Percentiles rank a stretch among this genome's conserved stretches.
Conservation (phyloP, 176 grass and related monocot species). For the Triticum timopheevii region DNA sequence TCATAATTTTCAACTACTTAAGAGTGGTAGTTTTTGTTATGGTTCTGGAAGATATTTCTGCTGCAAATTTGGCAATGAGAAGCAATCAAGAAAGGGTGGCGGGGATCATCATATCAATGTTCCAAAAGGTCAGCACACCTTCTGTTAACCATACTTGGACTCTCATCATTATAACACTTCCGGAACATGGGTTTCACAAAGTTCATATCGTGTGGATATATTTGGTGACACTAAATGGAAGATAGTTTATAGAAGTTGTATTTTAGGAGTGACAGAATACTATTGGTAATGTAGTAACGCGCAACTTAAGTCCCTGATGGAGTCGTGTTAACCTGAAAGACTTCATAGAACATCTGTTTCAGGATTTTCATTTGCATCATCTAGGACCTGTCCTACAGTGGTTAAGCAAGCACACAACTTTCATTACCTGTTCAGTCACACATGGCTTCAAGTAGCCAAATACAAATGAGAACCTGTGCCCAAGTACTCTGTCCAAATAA, state of each 20-base stretch:
- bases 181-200: background rate
- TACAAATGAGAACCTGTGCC: background rate
- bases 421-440: background rate
- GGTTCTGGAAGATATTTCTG: conserved; percentile 94
- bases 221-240: background rate
- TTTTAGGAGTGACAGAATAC: background rate
- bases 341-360: background rate
- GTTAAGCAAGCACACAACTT: background rate
- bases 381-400: background rate
- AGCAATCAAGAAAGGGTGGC: conserved; percentile 52
- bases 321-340: background rate
- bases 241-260: background rate
- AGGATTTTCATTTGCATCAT: conserved; percentile 13
- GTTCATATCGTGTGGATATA: conserved; percentile 13
- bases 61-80: conserved; percentile 71
- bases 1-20: conserved; percentile 88
- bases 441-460: conserved; percentile 12
- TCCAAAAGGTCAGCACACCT: conserved; percentile 70
- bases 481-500: conserved; percentile 7
- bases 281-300: background rate
- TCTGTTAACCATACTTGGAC: conserved; percentile 12
- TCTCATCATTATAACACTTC: background rate
- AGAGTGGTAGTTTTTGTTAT: conserved; percentile 81
- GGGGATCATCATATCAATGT: conserved; percentile 59
- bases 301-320: background rate